Evolutionary conservation across 331 rosid species (phyloP).

Genomic region (Acacia concinna): DNA sequence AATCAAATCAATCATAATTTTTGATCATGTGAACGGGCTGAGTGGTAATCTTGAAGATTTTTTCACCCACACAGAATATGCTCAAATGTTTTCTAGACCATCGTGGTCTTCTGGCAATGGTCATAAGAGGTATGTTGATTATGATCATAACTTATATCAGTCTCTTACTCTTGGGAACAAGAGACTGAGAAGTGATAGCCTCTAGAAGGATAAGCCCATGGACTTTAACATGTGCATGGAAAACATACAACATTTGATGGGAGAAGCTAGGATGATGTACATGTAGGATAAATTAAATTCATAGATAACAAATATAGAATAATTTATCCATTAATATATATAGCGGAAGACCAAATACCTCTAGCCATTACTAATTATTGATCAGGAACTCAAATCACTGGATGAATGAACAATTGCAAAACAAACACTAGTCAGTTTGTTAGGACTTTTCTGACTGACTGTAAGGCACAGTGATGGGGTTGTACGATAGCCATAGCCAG

Average conservation of each 20-base stretch:
- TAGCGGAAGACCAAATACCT: no score
- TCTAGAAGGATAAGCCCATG: constrained; percentile 48
- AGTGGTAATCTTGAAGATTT: constrained; percentile 52
- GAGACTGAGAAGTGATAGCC: constrained; percentile 62
- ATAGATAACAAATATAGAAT: no score
- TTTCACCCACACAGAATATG: constrained; percentile 59
- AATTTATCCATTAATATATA: no score
- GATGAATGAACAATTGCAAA: no score
- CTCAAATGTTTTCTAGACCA: constrained; percentile 46
- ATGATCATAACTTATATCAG: constrained; percentile 50
- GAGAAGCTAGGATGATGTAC: constrained; percentile 62
- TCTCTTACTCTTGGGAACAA: constrained; percentile 54
- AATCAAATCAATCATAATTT: no score
- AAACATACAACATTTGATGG: constrained; percentile 57
- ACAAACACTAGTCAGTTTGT: no score
- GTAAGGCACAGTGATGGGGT: no score
- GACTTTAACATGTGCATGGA: constrained; percentile 66
- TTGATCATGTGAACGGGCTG: constrained; percentile 69
- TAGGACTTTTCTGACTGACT: no score
- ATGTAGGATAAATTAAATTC: no score
- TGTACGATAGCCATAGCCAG: no score
- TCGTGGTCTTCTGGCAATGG: constrained; percentile 61
- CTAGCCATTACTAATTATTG: no score
- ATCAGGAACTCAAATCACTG: no score
- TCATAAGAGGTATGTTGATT: constrained; percentile 59